Evolutionary conservation across 108 stramenopile genomes (phyloP), one percentile per base, ranked within the genome.

Genomic region (Aureococcus anophagefferens): DNA sequence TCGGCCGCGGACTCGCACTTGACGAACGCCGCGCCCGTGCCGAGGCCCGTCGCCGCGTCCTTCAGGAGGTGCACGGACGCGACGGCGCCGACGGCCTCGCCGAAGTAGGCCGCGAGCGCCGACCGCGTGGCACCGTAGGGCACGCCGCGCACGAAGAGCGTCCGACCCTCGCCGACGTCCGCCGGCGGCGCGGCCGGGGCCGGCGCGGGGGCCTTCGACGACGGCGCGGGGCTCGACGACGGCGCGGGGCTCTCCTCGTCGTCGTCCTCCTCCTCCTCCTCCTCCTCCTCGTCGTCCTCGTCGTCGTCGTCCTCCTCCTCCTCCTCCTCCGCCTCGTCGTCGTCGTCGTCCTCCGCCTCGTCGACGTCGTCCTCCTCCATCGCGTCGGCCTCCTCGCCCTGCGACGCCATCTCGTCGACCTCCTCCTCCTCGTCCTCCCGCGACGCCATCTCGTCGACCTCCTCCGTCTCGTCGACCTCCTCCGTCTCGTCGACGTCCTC

Each of bases 121-220:
- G 90, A 84, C 37, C 91, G 78, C 36, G 92, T 93, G 33, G 89
- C 77, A 80, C 97, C 98, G 76, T 96, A 99, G 21, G 95, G 91
- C 46, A 99, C 76, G 77, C 97, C 96, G 34, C 98, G 89, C 30
- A 99, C 64, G 72, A 99, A 99, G 1, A 97, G 67, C 30, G 91
- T 93, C 65, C 80, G 80, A 44, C 77, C 72, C 59, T 85, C 71
- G 32, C 73, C 36, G 16, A 83, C 86, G 44, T 84, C 83, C 17
- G n/a, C n/a, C n/a, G n/a, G n/a, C n/a, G n/a, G n/a, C n/a, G n/a
- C n/a, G n/a, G n/a, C n/a, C n/a, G n/a, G n/a, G n/a, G n/a, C n/a
- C n/a, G n/a, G n/a, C n/a, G n/a, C n/a, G n/a, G n/a, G n/a, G n/a
- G n/a, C n/a, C n/a, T n/a, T n/a, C n/a, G n/a, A n/a, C n/a, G n/a